Percentiles rank a stretch among this genome's conserved stretches.
These are phyloP conservation scores for Penicillium fuscoglaucum DNA, from an alignment of 2,329 filamentous ascomycete species.

Conservation along the genomic window DNA sequence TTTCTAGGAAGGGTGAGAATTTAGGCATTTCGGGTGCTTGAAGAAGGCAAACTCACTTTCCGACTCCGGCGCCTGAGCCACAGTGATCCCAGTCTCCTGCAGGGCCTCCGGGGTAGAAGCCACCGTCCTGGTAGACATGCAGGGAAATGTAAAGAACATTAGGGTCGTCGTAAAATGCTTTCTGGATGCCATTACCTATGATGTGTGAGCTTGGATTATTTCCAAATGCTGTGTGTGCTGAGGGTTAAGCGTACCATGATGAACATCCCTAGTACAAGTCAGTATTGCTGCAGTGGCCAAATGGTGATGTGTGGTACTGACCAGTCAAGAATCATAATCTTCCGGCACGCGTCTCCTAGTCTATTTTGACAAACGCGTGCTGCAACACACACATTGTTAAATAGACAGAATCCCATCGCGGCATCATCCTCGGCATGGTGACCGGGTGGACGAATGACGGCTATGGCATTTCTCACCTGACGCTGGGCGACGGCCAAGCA, in stretches of 20 bases:
- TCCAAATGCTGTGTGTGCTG: slow-evolving; percentile 4
- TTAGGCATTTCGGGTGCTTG: neutral
- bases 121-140: slow-evolving; percentile 80
- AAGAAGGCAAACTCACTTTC: slow-evolving; percentile 47
- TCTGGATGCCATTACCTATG: slow-evolving; percentile 88
- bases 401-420: slow-evolving; percentile 93
- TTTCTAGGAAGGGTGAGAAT: slow-evolving; percentile 47
- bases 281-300: slow-evolving; percentile 15
- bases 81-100: slow-evolving; percentile 62
- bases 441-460: slow-evolving; percentile 89
- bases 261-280: slow-evolving; percentile 58
- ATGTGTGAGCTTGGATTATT: slow-evolving; percentile 22
- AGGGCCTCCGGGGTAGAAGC: slow-evolving; percentile 73
- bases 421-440: slow-evolving; percentile 88
- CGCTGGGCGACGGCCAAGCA: slow-evolving; percentile 85
- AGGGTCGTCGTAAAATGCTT: slow-evolving; percentile 91
- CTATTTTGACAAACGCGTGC: slow-evolving; percentile 82
- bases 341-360: slow-evolving; percentile 77
- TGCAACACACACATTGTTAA: slow-evolving; percentile 95
- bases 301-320: slow-evolving; percentile 51
- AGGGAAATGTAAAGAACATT: slow-evolving; percentile 95
- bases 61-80: slow-evolving; percentile 58
- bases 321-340: slow-evolving; percentile 93
- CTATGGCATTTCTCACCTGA: slow-evolving; percentile 89
- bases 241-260: slow-evolving; percentile 54